phyloP scores from a whole-genome alignment of 2,329 filamentous ascomycete genomes.

The Sordariomycetes sp. region DNA sequence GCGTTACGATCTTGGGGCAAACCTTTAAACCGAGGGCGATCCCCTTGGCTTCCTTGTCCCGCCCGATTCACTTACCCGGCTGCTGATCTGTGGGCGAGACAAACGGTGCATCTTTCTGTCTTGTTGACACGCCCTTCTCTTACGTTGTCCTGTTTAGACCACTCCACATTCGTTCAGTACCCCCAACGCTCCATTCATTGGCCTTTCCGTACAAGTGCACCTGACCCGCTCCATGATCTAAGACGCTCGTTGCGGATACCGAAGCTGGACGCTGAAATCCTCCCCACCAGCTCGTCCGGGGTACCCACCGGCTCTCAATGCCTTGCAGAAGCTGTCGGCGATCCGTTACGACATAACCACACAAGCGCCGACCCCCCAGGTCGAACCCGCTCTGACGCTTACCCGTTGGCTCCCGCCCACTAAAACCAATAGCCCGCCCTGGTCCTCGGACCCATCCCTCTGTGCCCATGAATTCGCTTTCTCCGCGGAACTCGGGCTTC shows the following conservation, averaged over 20 bases:
- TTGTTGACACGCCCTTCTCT: not conserved
- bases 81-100: not conserved
- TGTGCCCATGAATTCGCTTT: conserved; percentile 10
- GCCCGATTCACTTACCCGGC: not conserved
- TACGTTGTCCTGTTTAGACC: not conserved
- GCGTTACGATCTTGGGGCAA: not conserved
- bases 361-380: not conserved
- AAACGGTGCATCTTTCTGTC: not conserved
- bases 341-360: not conserved
- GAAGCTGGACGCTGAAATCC: not conserved
- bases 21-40: not conserved
- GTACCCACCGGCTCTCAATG: not conserved
- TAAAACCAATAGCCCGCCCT: not conserved
- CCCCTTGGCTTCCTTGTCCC: not conserved
- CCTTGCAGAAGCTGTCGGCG: not conserved
- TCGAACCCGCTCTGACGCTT: not conserved
- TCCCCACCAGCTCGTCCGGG: not conserved
- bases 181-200: not conserved
- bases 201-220: not conserved
- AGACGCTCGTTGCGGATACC: not conserved
- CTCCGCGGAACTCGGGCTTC: conserved; percentile 28
- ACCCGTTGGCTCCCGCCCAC: not conserved
- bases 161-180: not conserved
- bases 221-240: not conserved
- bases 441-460: not conserved